Base-by-base conservation (phyloP, 2,329 filamentous ascomycete genomes). In the Beauveria sp. region DNA sequence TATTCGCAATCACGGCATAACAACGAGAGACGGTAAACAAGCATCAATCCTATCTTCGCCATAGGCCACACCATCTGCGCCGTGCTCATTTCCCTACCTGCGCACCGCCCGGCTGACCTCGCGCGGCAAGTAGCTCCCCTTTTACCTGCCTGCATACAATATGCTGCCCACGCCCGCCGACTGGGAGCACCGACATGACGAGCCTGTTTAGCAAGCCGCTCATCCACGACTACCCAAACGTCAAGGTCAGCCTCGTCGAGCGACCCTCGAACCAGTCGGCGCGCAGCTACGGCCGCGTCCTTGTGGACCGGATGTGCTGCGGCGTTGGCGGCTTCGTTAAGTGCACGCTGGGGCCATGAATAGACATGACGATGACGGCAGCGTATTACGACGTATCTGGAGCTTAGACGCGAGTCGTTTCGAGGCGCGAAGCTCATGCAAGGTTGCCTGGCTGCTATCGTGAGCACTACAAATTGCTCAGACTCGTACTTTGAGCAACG, bases 391-490 rank as follows among this genome's bases (percentile, higher is more conserved):
- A 55, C 20, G 43, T 64, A 14, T 47, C 60, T 45, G 63, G 62
- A 52, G 65, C 61, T 28, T 58, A 62, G 43, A 40, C 60, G 8
- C 63, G 61, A 12, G 61, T 58, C 12, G 20, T 28, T 24, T 51
- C 52, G 20, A 46, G 56, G 51, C 20, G 42, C 3, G 59, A 64
- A 34, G 50, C 58, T 9, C 26, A 49, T 8, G 34, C 52, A 6
- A 28, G 22, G 28, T 10, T 58, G 30, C 47, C 49, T 6, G 50
- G 12, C 3, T 53, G 54, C 24, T 62, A 63, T 42, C 38, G 54
- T 10, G 28, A 54, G 20, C 71, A 73, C 63, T 69, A 71, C 54
- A 69, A 66, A 1, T 67, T 70, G 3, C 51, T 73, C 16, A 64
- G 56, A 49, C 49, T 72, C 60, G 71, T 74, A 14, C 71, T 3